These are phyloP conservation scores for Cytospora chrysosperma DNA, from an alignment of 2,329 filamentous ascomycete species.

Conservation along the genomic window DNA sequence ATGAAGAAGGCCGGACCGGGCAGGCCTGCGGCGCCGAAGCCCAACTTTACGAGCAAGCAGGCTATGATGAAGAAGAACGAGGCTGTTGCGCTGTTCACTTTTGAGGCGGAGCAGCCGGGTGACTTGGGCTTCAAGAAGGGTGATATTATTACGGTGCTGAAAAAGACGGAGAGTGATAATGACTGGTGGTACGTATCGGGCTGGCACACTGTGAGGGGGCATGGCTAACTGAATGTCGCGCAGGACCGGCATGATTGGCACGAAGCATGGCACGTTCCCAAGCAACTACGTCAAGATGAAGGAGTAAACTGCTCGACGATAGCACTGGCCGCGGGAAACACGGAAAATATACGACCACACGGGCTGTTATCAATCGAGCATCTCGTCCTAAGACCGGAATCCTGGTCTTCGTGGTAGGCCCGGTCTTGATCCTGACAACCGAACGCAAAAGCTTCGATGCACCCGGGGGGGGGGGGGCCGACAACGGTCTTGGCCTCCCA, in stretches of 20 bases:
- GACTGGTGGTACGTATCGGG: constrained; percentile 85
- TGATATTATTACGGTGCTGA: constrained; percentile 90
- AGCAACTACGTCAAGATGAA: constrained; percentile 74
- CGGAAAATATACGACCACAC: too few relatives aligned
- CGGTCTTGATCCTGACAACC: not conserved
- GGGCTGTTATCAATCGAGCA: not conserved
- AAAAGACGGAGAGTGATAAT: constrained; percentile 89
- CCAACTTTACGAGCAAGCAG: constrained; percentile 67
- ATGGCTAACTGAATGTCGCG: constrained; percentile 14
- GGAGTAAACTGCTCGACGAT: constrained; percentile 37
- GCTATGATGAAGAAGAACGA: constrained; percentile 67
- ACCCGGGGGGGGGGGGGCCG: too few relatives aligned
- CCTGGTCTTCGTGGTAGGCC: not conserved
- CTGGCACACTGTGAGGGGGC: too few relatives aligned
- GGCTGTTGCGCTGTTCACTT: constrained; percentile 87
- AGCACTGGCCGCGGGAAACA: not conserved
- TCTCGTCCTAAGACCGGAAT: not conserved
- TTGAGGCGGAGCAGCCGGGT: constrained; percentile 89
- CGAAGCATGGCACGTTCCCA: constrained; percentile 87
- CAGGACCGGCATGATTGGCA: constrained; percentile 86
- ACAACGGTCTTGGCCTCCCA: not conserved
- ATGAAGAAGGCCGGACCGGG: constrained; percentile 58
- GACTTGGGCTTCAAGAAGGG: constrained; percentile 97
- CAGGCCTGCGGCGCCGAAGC: constrained; percentile 85
- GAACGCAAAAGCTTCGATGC: too few relatives aligned